Conservation (phyloP, 768 basidiomycete species). For the Lyophyllum shimeji region DNA sequence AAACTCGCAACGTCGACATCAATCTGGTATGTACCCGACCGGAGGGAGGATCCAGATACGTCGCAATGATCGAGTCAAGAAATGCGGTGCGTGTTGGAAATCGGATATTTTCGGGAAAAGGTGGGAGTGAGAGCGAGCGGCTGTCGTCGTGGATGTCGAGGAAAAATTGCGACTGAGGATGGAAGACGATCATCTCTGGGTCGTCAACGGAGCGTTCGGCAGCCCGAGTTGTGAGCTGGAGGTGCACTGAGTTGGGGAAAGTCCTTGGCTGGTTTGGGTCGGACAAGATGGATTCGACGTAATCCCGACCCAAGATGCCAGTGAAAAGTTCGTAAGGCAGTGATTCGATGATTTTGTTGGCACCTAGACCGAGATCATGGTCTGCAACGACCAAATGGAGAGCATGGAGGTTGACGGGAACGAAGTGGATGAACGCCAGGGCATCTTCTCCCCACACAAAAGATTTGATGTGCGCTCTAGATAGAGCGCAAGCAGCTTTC, state of each 20-base stretch:
- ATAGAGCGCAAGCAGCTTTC: neutral
- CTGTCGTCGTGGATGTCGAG: conserved; percentile 12
- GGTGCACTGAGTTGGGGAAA: neutral
- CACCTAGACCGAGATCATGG: neutral
- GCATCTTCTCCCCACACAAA: conserved; percentile 10
- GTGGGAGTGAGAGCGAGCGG: conserved; percentile 12
- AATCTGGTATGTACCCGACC: neutral
- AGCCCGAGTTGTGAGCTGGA: neutral
- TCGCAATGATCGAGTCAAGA: neutral
- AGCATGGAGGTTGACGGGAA: conserved; percentile 1
- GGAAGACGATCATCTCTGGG: conserved; percentile 11
- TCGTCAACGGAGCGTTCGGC: neutral
- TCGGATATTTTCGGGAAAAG: conserved; percentile 10
- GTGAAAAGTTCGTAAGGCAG: neutral
- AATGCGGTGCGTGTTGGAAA: conserved; percentile 14
- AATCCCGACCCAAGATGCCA: neutral
- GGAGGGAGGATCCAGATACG: neutral
- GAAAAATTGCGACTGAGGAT: conserved; percentile 13
- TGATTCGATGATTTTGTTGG: neutral
- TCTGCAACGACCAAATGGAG: conserved; percentile 6
- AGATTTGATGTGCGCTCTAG: neutral
- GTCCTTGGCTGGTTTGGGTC: neutral
- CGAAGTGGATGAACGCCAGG: conserved; percentile 4
- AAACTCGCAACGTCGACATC: neutral
- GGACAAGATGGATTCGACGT: neutral